A percentile compares a stretch with the other conserved stretches of the same genome.
Evolutionary conservation across 1,284 basidiomycete species (phyloP).

Genomic region (Irpex sp.): DNA sequence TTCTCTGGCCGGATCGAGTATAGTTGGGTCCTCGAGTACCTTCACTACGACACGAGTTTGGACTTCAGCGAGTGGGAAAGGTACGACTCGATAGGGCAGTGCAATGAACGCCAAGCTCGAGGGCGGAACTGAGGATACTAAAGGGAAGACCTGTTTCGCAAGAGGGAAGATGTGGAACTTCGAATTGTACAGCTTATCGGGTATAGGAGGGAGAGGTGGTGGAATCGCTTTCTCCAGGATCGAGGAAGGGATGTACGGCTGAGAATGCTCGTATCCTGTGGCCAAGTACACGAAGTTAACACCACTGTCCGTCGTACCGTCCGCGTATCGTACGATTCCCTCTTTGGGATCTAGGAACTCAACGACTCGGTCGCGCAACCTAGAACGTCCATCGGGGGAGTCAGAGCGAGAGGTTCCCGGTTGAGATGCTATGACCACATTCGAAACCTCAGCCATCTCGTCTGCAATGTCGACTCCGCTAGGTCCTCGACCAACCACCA

Average conservation of each 20-base stretch:
- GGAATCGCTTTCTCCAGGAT: conserved; percentile 34
- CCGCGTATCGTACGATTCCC: conserved; percentile 55
- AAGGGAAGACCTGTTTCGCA: conserved; percentile 47
- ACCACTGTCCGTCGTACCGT: conserved; percentile 48
- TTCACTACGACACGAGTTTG: conserved; percentile 9
- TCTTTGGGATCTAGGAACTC: conserved; percentile 35
- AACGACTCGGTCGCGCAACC: conserved; percentile 40
- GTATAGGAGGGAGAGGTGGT: conserved; percentile 40
- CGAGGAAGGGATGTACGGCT: conserved; percentile 52
- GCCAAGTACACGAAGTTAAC: conserved; percentile 67
- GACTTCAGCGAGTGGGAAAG: conserved; percentile 6
- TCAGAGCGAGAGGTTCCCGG: conserved; percentile 29
- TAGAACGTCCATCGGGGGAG: conserved; percentile 34
- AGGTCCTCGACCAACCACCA: conserved; percentile 68
- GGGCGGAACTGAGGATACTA: conserved; percentile 44
- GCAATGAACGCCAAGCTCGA: conserved; percentile 62
- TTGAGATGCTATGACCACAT: conserved; percentile 55
- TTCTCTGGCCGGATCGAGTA: conserved; percentile 47
- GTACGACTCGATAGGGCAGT: conserved; percentile 34
- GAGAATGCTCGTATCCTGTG: conserved; percentile 65
- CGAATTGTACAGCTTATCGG: conserved; percentile 54
- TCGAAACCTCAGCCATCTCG: conserved; percentile 46
- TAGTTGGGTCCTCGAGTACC: conserved; percentile 33
- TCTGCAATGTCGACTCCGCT: conserved; percentile 63
- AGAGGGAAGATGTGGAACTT: conserved; percentile 64